These are phyloP conservation scores for Colletotrichum falcatum DNA, from an alignment of 2,329 filamentous ascomycete species.

Conservation along the genomic window DNA sequence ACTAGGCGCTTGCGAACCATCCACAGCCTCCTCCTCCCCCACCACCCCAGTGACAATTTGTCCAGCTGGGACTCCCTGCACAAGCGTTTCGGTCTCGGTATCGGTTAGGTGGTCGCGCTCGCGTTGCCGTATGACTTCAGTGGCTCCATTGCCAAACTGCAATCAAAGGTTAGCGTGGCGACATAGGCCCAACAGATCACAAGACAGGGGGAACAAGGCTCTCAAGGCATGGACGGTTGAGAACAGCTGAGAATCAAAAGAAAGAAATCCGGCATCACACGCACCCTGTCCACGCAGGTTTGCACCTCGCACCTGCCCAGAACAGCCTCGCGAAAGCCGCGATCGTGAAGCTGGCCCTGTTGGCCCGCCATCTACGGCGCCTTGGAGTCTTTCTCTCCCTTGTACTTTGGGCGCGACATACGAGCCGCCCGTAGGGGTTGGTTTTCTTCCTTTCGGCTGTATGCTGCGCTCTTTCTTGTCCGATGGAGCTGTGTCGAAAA, in stretches of 20 bases:
- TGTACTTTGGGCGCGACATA: slow-evolving; percentile 38
- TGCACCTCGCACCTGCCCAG: slow-evolving; percentile 54
- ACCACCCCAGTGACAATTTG: slow-evolving; percentile 30
- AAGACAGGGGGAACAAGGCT: background rate
- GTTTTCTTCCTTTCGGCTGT: background rate
- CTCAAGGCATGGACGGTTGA: background rate
- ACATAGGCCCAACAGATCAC: background rate
- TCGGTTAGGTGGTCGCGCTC: slow-evolving; percentile 48
- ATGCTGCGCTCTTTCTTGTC: background rate
- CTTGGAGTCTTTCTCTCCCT: slow-evolving; percentile 35
- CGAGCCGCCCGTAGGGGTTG: slow-evolving; percentile 13
- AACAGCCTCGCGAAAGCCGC: slow-evolving; percentile 44
- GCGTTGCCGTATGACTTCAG: slow-evolving; percentile 50
- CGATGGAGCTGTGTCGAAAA: background rate
- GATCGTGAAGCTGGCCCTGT: slow-evolving; percentile 24
- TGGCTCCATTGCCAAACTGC: slow-evolving; percentile 54
- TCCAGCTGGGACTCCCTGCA: slow-evolving; percentile 32
- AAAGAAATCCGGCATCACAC: slow-evolving; percentile 27
- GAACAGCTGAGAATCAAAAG: background rate
- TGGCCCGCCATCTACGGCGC: slow-evolving; percentile 40
- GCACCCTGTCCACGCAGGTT: slow-evolving; percentile 53
- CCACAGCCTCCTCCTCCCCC: slow-evolving; percentile 3
- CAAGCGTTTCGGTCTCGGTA: slow-evolving; percentile 23
- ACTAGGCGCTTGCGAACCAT: slow-evolving; percentile 4
- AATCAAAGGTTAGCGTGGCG: slow-evolving; percentile 14